phyloP scores from a whole-genome alignment of 768 basidiomycete species.

The Termitomyces sp. region DNA sequence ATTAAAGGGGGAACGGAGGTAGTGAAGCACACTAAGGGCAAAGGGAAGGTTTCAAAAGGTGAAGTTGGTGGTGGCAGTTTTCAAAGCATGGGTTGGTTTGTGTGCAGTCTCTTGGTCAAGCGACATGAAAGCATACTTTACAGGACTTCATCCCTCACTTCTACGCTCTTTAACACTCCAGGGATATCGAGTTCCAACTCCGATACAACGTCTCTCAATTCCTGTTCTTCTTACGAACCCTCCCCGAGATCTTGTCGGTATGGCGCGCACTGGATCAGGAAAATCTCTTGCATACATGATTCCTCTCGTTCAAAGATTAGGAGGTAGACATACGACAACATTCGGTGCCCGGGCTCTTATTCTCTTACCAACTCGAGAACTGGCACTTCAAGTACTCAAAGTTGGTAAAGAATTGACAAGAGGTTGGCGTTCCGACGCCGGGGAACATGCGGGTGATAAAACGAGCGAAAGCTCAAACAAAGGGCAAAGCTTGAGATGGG shows the following conservation, averaged over 20 bases:
- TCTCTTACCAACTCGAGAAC: slow-evolving; percentile 87
- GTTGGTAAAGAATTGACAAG: slow-evolving; percentile 93
- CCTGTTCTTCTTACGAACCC: slow-evolving; percentile 80
- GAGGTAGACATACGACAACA: slow-evolving; percentile 69
- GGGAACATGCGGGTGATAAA: slow-evolving; percentile 74
- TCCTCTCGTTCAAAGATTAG: slow-evolving; percentile 83
- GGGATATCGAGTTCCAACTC: slow-evolving; percentile 92
- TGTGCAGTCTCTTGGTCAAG: not conserved
- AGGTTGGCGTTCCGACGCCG: slow-evolving; percentile 62
- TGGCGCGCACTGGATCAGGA: slow-evolving; percentile 98
- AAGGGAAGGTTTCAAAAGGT: slow-evolving; percentile 62
- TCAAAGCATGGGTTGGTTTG: slow-evolving; percentile 83
- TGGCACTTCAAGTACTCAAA: slow-evolving; percentile 89
- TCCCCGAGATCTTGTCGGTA: slow-evolving; percentile 91
- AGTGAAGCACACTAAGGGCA: slow-evolving; percentile 74
- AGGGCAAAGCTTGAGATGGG: slow-evolving; percentile 76
- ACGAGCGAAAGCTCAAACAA: slow-evolving; percentile 50
- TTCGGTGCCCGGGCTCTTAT: slow-evolving; percentile 88
- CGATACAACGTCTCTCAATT: slow-evolving; percentile 89
- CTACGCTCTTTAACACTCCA: slow-evolving; percentile 85
- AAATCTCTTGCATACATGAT: slow-evolving; percentile 96
- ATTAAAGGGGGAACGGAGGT: slow-evolving; percentile 71
- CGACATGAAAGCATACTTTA: slow-evolving; percentile 1
- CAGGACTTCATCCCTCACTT: slow-evolving; percentile 80
- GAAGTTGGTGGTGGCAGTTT: slow-evolving; percentile 93